Base-by-base conservation (phyloP, 108 stramenopile genomes). In the Nannochloropsis granulata region DNA sequence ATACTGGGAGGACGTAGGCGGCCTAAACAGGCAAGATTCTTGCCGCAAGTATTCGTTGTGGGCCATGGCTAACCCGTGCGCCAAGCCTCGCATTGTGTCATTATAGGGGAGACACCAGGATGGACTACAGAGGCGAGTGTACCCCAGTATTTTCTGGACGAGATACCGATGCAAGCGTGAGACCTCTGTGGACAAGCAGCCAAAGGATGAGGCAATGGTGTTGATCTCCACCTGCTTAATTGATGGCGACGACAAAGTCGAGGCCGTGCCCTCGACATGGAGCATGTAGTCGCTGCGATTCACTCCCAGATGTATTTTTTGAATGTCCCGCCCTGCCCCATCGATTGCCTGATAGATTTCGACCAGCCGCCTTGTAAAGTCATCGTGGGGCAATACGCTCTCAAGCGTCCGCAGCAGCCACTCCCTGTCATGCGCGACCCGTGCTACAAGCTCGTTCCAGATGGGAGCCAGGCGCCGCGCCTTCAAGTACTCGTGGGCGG, bases 221-320 rank as follows among this genome's bases (percentile, higher is more conserved):
- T 98, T 98, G 81, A 98, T 86, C 91, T 98, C 97, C 71, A 98
- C 95, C 84, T 98, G 97, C 25, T 89, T 44, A 13, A 78, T 78
- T 19, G 23, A 13, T 21, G 19, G 79, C 78, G 44, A 19, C 2
- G 24, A 9, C 25, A 2, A 87, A 25, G 83, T 86, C 25, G 13
- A 87, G 43, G 83, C 87, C n/a, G 34, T 46, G 8, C 25, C 82
- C 34, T 14, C 85, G 14, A 82, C 34, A 24, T 83, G n/a, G 21
- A 98, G 86, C 97, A 98, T 98, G 92, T 98, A 98, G 90, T 98
- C 97, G 86, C 92, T 93, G 13, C 97, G 91, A 79, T 90, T 90
- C 26, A 98, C 92, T 9, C 95, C 97, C 25, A 96, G 10, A n/a
- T 71, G 56, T n/a, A 71, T 71, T 71, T 71, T 71, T 71, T 71